Evolutionary conservation across 2,329 filamentous ascomycete genomes (phyloP).

Genomic region (Hypoxylon sp.): DNA sequence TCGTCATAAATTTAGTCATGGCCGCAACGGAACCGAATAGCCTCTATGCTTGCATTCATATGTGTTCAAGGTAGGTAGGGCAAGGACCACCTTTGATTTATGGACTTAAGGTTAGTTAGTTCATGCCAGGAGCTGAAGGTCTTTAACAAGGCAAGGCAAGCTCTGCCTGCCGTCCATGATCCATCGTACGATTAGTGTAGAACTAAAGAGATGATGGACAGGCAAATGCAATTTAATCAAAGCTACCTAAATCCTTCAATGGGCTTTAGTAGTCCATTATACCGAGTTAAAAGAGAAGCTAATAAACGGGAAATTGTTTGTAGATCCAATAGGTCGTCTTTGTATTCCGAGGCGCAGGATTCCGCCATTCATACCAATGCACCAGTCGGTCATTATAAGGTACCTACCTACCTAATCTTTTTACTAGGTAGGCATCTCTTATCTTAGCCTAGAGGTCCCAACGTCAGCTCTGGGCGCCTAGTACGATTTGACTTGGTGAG

Average conservation of each 20-base stretch:
- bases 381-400: constrained; percentile 17
- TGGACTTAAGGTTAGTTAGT: too few relatives aligned
- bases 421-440: not conserved
- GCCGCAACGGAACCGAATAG: not conserved
- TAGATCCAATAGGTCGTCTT: too few relatives aligned
- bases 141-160: not conserved
- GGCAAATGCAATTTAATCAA: constrained; percentile 18
- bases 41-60: too few relatives aligned
- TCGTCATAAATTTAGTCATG: not conserved
- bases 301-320: too few relatives aligned
- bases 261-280: not conserved
- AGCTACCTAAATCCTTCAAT: not conserved
- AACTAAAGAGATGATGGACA: not conserved
- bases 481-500: too few relatives aligned
- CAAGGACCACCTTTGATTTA: too few relatives aligned
- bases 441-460: not conserved
- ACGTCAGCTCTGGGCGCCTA: constrained; percentile 27
- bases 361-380: not conserved
- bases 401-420: too few relatives aligned
- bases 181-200: not conserved
- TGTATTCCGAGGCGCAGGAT: not conserved
- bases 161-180: not conserved
- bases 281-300: too few relatives aligned
- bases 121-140: not conserved
- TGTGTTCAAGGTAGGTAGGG: too few relatives aligned